These are phyloP conservation scores for Mycena galopus DNA, from an alignment of 768 basidiomycete genomes.

Conservation along the genomic window DNA sequence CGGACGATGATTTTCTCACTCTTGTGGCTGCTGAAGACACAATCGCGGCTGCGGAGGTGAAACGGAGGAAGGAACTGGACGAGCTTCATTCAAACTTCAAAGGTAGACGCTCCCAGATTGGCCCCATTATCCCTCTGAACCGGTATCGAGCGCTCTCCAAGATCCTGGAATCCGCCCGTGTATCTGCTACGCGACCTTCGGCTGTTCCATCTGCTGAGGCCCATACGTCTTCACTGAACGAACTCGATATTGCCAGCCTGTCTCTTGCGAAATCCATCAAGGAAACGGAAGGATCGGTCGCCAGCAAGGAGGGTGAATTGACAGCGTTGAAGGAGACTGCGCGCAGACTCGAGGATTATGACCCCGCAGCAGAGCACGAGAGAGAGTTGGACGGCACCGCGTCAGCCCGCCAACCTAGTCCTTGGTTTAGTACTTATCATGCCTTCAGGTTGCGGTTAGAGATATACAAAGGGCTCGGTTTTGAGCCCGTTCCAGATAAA, in stretches of 20 bases:
- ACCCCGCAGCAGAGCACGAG: conserved; percentile 80
- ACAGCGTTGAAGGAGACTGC: conserved; percentile 76
- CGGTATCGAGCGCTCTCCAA: conserved; percentile 67
- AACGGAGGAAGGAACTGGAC: conserved; percentile 76
- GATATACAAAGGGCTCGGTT: conserved; percentile 79
- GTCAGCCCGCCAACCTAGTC: conserved; percentile 56
- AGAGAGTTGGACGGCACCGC: conserved; percentile 75
- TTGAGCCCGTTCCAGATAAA: conserved; percentile 73
- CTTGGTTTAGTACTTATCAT: conserved; percentile 14
- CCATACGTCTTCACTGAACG: conserved; percentile 72
- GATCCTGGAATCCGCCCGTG: conserved; percentile 75
- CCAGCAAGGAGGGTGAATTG: conserved; percentile 79
- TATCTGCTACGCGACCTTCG: conserved; percentile 77
- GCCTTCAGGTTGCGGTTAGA: conserved; percentile 70
- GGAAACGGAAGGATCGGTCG: conserved; percentile 74
- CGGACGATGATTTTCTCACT: conserved; percentile 82
- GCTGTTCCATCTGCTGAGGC: conserved; percentile 77
- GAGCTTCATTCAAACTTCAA: conserved; percentile 75
- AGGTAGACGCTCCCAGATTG: conserved; percentile 55
- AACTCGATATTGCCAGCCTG: conserved; percentile 72
- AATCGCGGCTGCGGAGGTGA: conserved; percentile 68
- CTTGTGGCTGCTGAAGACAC: conserved; percentile 82
- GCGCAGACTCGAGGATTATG: conserved; percentile 71
- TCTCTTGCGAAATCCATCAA: conserved; percentile 82
- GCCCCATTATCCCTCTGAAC: conserved; percentile 2